Evolutionary conservation across 2,329 filamentous ascomycete species (phyloP).

Genomic region (Botrytis byssoidea): DNA sequence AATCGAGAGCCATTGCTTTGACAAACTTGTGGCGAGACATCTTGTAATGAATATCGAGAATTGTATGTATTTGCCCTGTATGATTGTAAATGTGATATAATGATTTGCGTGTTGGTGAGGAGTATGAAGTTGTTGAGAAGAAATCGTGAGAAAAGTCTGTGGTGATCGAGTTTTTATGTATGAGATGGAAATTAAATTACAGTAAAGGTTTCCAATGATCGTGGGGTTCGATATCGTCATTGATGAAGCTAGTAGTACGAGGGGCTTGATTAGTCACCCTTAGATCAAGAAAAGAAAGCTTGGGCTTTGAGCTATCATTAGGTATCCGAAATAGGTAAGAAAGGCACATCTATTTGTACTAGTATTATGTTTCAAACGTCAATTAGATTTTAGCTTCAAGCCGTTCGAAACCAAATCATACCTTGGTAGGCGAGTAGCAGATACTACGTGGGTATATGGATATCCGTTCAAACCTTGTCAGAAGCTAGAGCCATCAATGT

Average conservation of each 20-base stretch:
- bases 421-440: neutral
- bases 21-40: conserved; percentile 44
- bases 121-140: neutral
- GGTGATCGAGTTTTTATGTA: neutral
- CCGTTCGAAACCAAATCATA: neutral
- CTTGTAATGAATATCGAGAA: conserved; percentile 18
- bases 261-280: conserved; percentile 1
- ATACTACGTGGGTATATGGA: neutral
- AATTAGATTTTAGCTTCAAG: neutral
- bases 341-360: neutral
- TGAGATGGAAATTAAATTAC: conserved; percentile 2
- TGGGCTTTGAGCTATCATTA: neutral
- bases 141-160: neutral
- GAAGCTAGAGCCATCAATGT: neutral
- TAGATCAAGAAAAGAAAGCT: neutral
- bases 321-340: neutral
- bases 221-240: conserved; percentile 7
- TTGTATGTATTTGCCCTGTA: neutral
- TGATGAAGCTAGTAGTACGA: neutral
- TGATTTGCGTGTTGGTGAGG: neutral
- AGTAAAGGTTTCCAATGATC: neutral
- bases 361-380: neutral
- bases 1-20: conserved; percentile 44
- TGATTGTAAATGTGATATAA: neutral
- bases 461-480: neutral